Base-by-base conservation (phyloP, 202 grass and related monocot genomes). In the Saccharum hybrid region DNA sequence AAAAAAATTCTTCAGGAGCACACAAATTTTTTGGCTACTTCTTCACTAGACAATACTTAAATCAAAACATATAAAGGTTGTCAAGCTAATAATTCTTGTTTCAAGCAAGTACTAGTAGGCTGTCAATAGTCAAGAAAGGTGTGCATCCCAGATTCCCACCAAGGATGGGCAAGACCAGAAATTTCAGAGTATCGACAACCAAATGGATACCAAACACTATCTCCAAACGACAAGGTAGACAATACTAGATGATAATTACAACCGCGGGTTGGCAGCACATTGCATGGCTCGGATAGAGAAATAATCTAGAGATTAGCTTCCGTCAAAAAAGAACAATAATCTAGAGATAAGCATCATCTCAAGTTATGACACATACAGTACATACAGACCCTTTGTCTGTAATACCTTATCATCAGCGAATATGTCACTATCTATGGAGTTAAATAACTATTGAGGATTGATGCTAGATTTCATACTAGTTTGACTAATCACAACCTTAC, bases 401-500 rank as follows among this genome's bases (percentile, higher is more conserved):
- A 72, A 71, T 70, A 91, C 77, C 31, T 38, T 72, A 63, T 41
- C 82, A 74, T 70, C 67, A 73, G 56, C 41, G 40, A 85, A 46
- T 66, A 74, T 56, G 63, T 79, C 86, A 88, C 82, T 36, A 21
- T 79, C 74, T 63, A 81, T 10, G 63, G 16, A 80, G 36, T 70
- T 84, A 80, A 75, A 71, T 70, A 90, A 80, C 60, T 7, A 40
- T 31, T 19, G 41, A 64, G 80, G 54, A 36, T 64, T 83, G 63
- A 90, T 26, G 69, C 60, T 63, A 87, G 42, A 48, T 81, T 76
- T 80, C 86, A 60, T 6, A 37, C 30, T 71, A 19, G 75, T 81
- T 80, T 90, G 84, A 90, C 84, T 60, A 43, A 76, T 70, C 56
- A 83, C 15, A 80, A 81, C 63, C 54, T 80, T 90, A 90, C 88